Percentiles rank a stretch among this genome's conserved stretches.
These are phyloP conservation scores for Phytophthora sp. DNA, from an alignment of 352 stramenopile species.

Conservation along the genomic window DNA sequence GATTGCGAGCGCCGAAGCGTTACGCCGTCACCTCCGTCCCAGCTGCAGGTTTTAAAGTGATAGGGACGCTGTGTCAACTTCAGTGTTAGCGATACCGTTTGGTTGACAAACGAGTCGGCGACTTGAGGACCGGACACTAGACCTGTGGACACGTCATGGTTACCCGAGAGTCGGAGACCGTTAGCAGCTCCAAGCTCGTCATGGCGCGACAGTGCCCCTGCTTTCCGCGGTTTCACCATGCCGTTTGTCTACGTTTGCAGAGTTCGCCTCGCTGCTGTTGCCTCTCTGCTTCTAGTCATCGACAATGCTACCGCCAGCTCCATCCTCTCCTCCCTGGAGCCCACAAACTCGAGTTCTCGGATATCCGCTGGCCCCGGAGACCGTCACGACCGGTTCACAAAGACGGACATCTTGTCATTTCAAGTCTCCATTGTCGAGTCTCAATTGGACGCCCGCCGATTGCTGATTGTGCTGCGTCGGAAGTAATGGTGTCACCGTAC, in stretches of 20 bases:
- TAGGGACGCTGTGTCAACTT: slow-evolving; percentile 4
- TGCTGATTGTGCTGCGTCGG: slow-evolving; percentile 18
- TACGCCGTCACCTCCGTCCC: slow-evolving; percentile 20
- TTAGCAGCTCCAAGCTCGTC: slow-evolving; percentile 14
- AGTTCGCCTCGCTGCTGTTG: slow-evolving; percentile 5
- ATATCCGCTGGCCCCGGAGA: slow-evolving; percentile 22
- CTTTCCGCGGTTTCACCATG: slow-evolving; percentile 18
- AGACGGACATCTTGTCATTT: slow-evolving; percentile 2
- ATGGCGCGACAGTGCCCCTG: slow-evolving; percentile 7
- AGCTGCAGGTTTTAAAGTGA: slow-evolving; percentile 22
- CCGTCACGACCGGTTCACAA: slow-evolving; percentile 14
- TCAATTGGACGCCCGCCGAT: slow-evolving; percentile 27
- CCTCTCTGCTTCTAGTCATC: slow-evolving; percentile 23
- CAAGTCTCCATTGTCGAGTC: slow-evolving; percentile 17
- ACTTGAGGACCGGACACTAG: not conserved
- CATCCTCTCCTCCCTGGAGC: not conserved
- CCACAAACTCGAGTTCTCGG: slow-evolving; percentile 28
- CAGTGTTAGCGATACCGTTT: not conserved
- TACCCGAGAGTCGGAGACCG: slow-evolving; percentile 9
- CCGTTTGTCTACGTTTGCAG: not conserved
- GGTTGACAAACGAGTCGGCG: slow-evolving; percentile 6
- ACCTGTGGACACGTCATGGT: not conserved
- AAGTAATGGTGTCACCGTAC: slow-evolving; percentile 11
- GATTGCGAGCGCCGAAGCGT: slow-evolving; percentile 8
- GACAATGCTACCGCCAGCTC: not conserved